A percentile compares a stretch with the other conserved stretches of the same genome.
These are phyloP conservation scores for Dothistroma septosporum DNA, from an alignment of 2,329 filamentous ascomycete genomes.

Conservation along the genomic window DNA sequence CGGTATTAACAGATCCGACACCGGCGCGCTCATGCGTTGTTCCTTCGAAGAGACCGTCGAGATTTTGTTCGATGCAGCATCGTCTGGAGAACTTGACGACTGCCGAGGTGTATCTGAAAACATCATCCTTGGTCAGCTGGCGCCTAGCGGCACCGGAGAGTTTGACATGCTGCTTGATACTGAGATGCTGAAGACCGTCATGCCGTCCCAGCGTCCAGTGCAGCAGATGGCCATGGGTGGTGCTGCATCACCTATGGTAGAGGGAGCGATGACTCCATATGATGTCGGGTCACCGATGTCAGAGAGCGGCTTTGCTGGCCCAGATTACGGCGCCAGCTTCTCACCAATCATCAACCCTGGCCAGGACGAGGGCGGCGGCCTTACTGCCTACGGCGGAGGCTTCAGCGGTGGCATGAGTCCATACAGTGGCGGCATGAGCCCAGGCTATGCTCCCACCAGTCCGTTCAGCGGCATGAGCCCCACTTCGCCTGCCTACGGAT, in stretches of 20 bases:
- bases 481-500: conserved; percentile 26
- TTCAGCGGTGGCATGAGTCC: conserved; percentile 62
- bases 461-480: conserved; percentile 35
- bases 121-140: conserved; percentile 95
- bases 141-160: conserved; percentile 93
- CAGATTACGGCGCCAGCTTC: conserved; percentile 59
- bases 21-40: conserved; percentile 97
- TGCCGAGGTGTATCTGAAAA: conserved; percentile 98
- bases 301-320: conserved; percentile 57
- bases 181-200: conserved; percentile 93
- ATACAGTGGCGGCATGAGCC: conserved; percentile 53
- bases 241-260: conserved; percentile 59
- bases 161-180: conserved; percentile 92
- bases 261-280: conserved; percentile 88
- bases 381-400: conserved; percentile 62
- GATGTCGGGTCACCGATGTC: conserved; percentile 65
- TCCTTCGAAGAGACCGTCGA: conserved; percentile 99
- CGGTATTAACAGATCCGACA: conserved; percentile 97
- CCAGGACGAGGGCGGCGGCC: conserved; percentile 51
- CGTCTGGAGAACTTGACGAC: conserved; percentile 91
- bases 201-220: conserved; percentile 55
- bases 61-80: conserved; percentile 92
- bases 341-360: conserved; percentile 71
- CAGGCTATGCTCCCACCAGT: conserved; percentile 39
- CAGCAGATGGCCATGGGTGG: conserved; percentile 67